Evolutionary conservation across 768 basidiomycete genomes (phyloP).

Genomic region (Tulasnella sp.): DNA sequence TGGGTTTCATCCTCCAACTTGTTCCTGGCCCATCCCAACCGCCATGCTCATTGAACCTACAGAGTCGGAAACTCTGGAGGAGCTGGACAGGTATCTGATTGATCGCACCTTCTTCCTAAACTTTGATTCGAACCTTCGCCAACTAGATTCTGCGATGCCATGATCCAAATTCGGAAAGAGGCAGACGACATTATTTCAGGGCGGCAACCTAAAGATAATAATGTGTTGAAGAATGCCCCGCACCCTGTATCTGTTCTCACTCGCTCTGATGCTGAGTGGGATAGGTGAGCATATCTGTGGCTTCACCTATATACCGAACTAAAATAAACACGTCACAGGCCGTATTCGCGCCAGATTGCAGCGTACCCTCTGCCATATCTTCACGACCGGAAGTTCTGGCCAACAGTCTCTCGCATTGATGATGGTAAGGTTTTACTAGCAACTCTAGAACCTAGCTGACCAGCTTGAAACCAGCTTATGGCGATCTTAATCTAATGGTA

Average conservation of each 20-base stretch:
- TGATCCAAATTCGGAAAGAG: conserved; percentile 93
- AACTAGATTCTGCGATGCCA: conserved; percentile 89
- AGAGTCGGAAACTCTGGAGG: conserved; percentile 89
- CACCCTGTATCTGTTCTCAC: conserved; percentile 77
- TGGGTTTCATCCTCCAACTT: conserved; percentile 95
- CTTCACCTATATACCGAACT: conserved; percentile 6
- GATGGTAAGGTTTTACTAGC: conserved; percentile 59
- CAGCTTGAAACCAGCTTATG: conserved; percentile 58
- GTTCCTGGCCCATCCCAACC: conserved; percentile 96
- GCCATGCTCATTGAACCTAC: conserved; percentile 98
- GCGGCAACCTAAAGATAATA: conserved; percentile 85
- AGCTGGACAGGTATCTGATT: conserved; percentile 68
- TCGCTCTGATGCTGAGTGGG: conserved; percentile 77
- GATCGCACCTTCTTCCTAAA: not conserved
- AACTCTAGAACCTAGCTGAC: not conserved
- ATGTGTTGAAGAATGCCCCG: conserved; percentile 89
- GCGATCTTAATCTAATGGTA: conserved; percentile 85
- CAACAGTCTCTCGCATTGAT: conserved; percentile 83
- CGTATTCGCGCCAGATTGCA: conserved; percentile 87
- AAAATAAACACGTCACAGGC: conserved; percentile 44
- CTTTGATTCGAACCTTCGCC: not conserved
- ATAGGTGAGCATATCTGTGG: conserved; percentile 50
- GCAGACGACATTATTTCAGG: conserved; percentile 82
- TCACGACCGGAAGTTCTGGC: conserved; percentile 93
- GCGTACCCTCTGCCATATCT: conserved; percentile 84